These are phyloP conservation scores for Hypoxylon intermedium DNA, from an alignment of 495 filamentous ascomycete species.

Conservation along the genomic window DNA sequence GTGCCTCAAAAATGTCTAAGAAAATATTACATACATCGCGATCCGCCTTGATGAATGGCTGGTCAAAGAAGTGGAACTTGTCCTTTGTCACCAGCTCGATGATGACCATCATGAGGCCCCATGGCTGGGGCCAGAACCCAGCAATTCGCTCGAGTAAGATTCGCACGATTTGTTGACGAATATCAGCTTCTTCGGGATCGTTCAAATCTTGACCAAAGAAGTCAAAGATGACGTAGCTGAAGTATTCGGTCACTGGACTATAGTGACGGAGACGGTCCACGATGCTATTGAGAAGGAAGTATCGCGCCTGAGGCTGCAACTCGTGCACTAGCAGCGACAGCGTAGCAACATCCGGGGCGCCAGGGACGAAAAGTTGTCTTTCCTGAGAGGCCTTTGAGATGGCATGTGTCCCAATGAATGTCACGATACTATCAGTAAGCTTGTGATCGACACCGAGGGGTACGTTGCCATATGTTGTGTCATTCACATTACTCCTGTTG, in stretches of 20 bases:
- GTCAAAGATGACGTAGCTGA: constrained; percentile 84
- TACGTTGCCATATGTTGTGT: constrained; percentile 67
- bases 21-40: constrained; percentile 69
- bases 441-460: constrained; percentile 71
- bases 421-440: constrained; percentile 80
- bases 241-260: constrained; percentile 90
- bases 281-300: constrained; percentile 83
- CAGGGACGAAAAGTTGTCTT: constrained; percentile 70
- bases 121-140: constrained; percentile 92
- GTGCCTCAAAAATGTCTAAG: neutral
- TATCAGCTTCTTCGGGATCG: constrained; percentile 79
- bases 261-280: constrained; percentile 91
- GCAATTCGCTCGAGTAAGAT: constrained; percentile 86
- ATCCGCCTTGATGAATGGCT: constrained; percentile 87
- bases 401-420: constrained; percentile 80
- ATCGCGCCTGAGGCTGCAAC: constrained; percentile 77
- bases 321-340: constrained; percentile 77
- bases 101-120: constrained; percentile 91
- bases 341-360: constrained; percentile 75
- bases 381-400: constrained; percentile 51
- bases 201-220: constrained; percentile 80
- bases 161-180: constrained; percentile 87
- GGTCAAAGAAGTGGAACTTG: constrained; percentile 86
- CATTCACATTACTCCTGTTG: constrained; percentile 58
- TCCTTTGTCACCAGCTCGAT: constrained; percentile 91